Evolutionary conservation across 805 yeast genomes (phyloP).

Genomic region (Priceomyces haplophilus): DNA sequence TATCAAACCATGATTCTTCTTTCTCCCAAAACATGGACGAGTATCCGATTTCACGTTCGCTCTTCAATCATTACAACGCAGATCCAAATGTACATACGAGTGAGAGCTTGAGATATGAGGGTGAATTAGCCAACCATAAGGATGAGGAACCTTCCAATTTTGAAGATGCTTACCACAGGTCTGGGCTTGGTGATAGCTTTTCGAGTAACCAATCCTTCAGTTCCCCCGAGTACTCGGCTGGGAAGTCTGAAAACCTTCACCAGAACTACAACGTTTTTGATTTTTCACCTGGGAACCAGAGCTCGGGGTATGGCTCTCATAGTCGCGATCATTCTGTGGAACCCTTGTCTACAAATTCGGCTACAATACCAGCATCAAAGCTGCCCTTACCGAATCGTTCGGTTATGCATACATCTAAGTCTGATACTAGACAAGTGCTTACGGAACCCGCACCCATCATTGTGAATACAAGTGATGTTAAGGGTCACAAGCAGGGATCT

Average conservation of each 20-base stretch:
- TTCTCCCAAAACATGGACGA: not conserved
- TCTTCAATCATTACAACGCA: constrained; percentile 2
- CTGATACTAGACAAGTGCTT: not conserved
- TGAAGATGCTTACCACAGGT: not conserved
- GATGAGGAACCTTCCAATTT: not conserved
- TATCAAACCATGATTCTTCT: not conserved
- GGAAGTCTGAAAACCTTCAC: not conserved
- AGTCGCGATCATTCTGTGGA: not conserved
- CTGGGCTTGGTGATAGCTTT: not conserved
- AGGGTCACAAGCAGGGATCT: not conserved
- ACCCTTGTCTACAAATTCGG: not conserved
- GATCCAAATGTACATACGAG: not conserved
- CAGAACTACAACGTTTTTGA: not conserved
- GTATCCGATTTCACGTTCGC: constrained; percentile 1
- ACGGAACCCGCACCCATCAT: not conserved
- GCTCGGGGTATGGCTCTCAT: not conserved
- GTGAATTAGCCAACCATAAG: not conserved
- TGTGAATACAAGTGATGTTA: not conserved
- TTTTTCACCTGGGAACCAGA: not conserved
- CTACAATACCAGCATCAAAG: not conserved
- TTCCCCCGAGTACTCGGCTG: not conserved
- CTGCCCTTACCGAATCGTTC: not conserved
- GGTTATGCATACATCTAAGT: not conserved
- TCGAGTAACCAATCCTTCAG: constrained; percentile 2
- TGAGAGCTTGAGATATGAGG: not conserved